Base-by-base conservation (phyloP, 192 early-diverging fungal species). In the Coemansia guatemalensis region DNA sequence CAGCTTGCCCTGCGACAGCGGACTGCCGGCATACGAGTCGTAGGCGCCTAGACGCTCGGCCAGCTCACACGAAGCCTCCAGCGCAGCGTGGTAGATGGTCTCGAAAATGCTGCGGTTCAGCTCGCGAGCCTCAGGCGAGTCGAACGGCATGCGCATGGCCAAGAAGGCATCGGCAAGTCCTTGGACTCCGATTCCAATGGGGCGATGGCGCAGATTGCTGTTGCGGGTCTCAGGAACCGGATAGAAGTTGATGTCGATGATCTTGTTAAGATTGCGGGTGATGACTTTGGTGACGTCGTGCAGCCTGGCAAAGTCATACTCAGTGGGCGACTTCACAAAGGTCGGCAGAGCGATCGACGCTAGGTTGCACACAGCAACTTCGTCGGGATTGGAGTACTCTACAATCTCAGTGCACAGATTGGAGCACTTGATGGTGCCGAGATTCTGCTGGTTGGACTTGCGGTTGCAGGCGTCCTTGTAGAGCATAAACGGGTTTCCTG, bases 391-490 rank as follows among this genome's bases (percentile, higher is more conserved):
- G 7, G 94, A 92, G 86, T 97, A 97, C 76, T 99, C 90, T 48
- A 99, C 92, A 81, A 99, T 96, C 68, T 99, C 97, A 0, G 97
- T 99, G 80, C 97, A 99, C 65, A 99, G 83, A 76, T 99, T 99
- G 62, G 88, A 90, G 85, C 95, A 99, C 80, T 95, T 96, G 88
- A 99, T 99, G 17, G 95, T 99, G 26, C 97, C 97, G 44, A 99
- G 82, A 83, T 99, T 97, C 82, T 97, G 93, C 82, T 99, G 97
- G 84, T 99, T 99, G 18, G 93, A 95, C 84, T 99, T 99, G 81
- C 92, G 84, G 82, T 99, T 99, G 85, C 97, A 99, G 25, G 97
- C 93, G 82, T 99, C 97, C 84, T 99, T 97, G 88, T 99, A 99
- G 30, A 99, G 87, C 91, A 99, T 97, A 68, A 91, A 99, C 5